Evolutionary conservation across 495 filamentous ascomycete genomes (phyloP).

Genomic region (Penicilliopsis zonata): DNA sequence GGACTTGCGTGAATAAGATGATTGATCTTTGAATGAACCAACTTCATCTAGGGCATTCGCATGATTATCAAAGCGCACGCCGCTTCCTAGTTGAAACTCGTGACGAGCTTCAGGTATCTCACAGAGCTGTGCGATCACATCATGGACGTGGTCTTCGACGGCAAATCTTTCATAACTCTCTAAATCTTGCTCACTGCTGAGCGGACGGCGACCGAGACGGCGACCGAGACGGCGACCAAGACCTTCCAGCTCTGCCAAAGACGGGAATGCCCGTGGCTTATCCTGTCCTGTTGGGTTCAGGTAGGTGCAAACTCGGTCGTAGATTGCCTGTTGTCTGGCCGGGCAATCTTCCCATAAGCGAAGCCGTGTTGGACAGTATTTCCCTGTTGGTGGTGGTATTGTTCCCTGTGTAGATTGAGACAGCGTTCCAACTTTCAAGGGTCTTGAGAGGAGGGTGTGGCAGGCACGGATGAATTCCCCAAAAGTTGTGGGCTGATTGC

Average conservation of each 20-base stretch:
- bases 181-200: conserved; percentile 20
- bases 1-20: conserved; percentile 2
- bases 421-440: conserved; percentile 8
- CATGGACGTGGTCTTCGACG: conserved; percentile 17
- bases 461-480: conserved; percentile 20
- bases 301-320: conserved; percentile 11
- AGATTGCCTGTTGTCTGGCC: conserved; percentile 15
- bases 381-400: conserved; percentile 16
- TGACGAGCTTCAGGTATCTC: conserved; percentile 16
- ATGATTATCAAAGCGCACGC: conserved; percentile 17
- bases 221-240: conserved; percentile 1
- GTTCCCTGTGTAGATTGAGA: conserved; percentile 21
- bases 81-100: conserved; percentile 13
- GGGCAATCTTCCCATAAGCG: conserved; percentile 16
- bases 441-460: conserved; percentile 19
- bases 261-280: conserved; percentile 9
- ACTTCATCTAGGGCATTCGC: conserved; percentile 15
- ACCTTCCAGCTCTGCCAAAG: conserved; percentile 11
- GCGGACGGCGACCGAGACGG: conserved; percentile 6
- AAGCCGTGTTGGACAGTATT: conserved; percentile 17
- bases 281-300: conserved; percentile 9
- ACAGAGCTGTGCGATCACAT: conserved; percentile 17
- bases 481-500: conserved; percentile 16
- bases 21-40: too few species aligned
- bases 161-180: conserved; percentile 17